Conservation (phyloP, 331 rosid genomes). For the Malus hybrid region DNA sequence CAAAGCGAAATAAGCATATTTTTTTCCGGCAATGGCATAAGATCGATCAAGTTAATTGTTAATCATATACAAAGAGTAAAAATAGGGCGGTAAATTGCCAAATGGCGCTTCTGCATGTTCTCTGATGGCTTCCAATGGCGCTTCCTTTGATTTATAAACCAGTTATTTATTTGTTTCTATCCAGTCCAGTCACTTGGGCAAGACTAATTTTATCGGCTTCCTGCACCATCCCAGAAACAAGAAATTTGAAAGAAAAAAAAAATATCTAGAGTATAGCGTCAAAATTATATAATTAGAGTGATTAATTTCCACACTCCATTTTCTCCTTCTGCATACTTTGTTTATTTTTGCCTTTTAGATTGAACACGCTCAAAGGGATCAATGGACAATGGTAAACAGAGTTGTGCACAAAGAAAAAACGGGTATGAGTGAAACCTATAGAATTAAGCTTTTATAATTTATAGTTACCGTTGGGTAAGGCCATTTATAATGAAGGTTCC, state of each 20-base stretch:
- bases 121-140: conserved; percentile 75
- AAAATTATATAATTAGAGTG: not conserved
- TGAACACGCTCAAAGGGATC: not conserved
- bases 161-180: conserved; percentile 64
- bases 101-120: conserved; percentile 32
- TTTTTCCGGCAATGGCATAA: too few species aligned
- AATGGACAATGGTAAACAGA: not conserved
- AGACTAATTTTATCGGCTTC: conserved; percentile 56
- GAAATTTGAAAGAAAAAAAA: too few species aligned
- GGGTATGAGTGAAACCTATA: not conserved
- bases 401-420: not conserved
- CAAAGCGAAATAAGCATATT: not conserved
- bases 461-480: conserved; percentile 72
- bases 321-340: not conserved
- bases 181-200: conserved; percentile 60
- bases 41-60: not conserved
- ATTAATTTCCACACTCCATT: not conserved
- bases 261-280: too few species aligned
- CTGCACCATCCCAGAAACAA: not conserved
- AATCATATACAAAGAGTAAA: not conserved
- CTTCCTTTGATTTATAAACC: conserved; percentile 88
- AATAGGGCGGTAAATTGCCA: not conserved
- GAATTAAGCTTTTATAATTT: not conserved
- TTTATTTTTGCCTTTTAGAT: too few species aligned
- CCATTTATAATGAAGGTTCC: conserved; percentile 73